Base-by-base conservation (phyloP, 495 filamentous ascomycete species). In the Pyronema omphalodes region DNA sequence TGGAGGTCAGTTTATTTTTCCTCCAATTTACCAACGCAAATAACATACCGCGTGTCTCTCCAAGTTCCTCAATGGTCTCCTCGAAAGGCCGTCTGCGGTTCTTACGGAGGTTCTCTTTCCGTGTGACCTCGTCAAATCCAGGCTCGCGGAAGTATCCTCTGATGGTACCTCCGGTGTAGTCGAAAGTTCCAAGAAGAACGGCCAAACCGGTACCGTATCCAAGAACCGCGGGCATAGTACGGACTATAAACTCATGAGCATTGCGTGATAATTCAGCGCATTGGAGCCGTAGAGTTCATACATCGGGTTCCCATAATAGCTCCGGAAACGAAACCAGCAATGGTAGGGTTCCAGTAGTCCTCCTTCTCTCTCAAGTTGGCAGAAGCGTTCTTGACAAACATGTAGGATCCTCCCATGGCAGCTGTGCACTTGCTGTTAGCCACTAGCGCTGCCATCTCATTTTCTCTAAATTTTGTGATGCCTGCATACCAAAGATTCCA, bases 291-390 rank as follows among this genome's bases (percentile, higher is more conserved):
- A 17, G 39, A 36, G 37, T 23, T 67, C 75, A 55, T 47, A 86
- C 82, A 71, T 69, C 70, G 70, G 39, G 85, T 61, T 40, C 85
- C 84, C 33, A 87, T 55, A 52, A 86, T 70, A 9, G 78, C 67
- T 41, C 84, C 84, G 6, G 77, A 78, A 48, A 83, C 70, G 67
- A 87, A 84, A 19, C 84, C 84, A 45, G 81, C 84, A 52, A 87
- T 68, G 23, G 81, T 76, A 41, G 76, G 69, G 67, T 86, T 87
- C 59, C 66, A 78, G 61, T 71, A 70, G 65, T 88, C 84, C 39
- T 91, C 76, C 65, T 77, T 81, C 67, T 83, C 76, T 52, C 85
- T 75, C 41, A 91, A 70, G 68, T 91, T 91, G 63, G 84, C 83
- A 19, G 83, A 75, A 11, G 82, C 82, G 50, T 69, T 73, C 62